A percentile compares a stretch with the other conserved stretches of the same genome.
These are phyloP conservation scores for Crithidia thermophila DNA, from an alignment of 208 protist genomes.

Conservation along the genomic window DNA sequence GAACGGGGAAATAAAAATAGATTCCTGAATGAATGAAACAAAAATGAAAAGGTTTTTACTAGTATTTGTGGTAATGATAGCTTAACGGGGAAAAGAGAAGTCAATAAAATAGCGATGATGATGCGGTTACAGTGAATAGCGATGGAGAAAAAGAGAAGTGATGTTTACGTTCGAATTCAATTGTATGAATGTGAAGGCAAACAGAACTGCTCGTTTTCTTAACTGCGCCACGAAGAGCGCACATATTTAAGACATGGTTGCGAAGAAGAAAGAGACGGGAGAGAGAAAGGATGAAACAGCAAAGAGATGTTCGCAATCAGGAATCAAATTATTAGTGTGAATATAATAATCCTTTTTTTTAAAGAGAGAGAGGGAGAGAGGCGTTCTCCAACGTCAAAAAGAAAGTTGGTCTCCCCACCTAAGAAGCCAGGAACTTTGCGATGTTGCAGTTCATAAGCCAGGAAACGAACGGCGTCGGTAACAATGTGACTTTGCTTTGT, in stretches of 20 bases:
- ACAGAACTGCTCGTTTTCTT: conserved; percentile 10
- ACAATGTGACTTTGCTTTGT: too few relatives aligned
- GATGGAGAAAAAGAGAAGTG: background rate
- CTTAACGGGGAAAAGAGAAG: conserved; percentile 16
- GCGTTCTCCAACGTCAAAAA: too few relatives aligned
- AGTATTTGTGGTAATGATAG: background rate
- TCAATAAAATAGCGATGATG: conserved; percentile 2
- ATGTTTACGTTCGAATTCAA: too few relatives aligned
- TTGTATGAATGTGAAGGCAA: too few relatives aligned
- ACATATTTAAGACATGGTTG: background rate
- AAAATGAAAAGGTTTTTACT: background rate
- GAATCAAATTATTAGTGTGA: background rate
- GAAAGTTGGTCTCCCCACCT: too few relatives aligned
- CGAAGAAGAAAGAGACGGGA: background rate
- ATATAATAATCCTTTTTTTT: background rate
- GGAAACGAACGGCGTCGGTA: too few relatives aligned
- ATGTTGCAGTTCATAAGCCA: too few relatives aligned
- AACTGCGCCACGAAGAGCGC: background rate
- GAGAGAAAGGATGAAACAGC: background rate
- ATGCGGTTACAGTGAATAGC: background rate
- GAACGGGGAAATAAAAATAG: background rate
- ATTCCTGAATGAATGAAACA: background rate
- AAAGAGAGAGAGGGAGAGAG: too few relatives aligned
- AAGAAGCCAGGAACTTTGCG: too few relatives aligned
- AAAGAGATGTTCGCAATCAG: background rate